These are phyloP conservation scores for Acanthamoeba lenticulata DNA, from an alignment of 208 protist species.

Conservation along the genomic window DNA sequence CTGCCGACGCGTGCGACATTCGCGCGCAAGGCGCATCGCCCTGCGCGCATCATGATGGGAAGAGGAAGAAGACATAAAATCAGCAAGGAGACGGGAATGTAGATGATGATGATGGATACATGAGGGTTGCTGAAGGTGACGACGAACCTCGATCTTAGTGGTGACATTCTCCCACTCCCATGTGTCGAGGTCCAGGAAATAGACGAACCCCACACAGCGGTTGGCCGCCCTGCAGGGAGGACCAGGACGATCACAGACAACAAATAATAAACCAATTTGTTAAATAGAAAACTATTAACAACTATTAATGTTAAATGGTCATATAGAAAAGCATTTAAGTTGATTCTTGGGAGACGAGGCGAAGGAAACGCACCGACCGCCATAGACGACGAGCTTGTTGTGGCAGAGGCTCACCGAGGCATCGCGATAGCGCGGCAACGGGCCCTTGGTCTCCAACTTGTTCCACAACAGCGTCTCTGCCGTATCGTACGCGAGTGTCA, in stretches of 20 bases:
- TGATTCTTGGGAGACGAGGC: background rate
- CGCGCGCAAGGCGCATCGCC: slow-evolving; percentile 18
- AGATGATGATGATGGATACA: background rate
- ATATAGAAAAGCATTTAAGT: background rate
- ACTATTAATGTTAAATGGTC: background rate
- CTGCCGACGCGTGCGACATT: slow-evolving; percentile 46
- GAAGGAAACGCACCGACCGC: background rate
- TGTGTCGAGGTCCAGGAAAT: slow-evolving; percentile 33
- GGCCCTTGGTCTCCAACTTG: slow-evolving; percentile 4
- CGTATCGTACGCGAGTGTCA: too few species aligned
- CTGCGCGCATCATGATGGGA: background rate
- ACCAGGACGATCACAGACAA: background rate
- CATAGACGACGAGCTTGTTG: slow-evolving; percentile 27
- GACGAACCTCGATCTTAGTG: background rate
- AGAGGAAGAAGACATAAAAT: background rate
- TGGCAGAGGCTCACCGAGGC: slow-evolving; percentile 16
- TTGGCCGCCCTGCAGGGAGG: background rate
- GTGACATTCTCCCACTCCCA: slow-evolving; percentile 46
- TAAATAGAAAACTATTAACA: background rate
- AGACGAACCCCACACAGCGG: slow-evolving; percentile 4
- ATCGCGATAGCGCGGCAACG: slow-evolving; percentile 28
- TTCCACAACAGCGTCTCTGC: slow-evolving; percentile 26
- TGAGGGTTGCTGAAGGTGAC: background rate
- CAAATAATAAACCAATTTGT: too few species aligned
- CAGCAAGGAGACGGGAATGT: background rate